A percentile compares a stretch with the other conserved stretches of the same genome.
Conservation (phyloP, 148 eudicot species). For the Rhododendron kiyosumense region DNA sequence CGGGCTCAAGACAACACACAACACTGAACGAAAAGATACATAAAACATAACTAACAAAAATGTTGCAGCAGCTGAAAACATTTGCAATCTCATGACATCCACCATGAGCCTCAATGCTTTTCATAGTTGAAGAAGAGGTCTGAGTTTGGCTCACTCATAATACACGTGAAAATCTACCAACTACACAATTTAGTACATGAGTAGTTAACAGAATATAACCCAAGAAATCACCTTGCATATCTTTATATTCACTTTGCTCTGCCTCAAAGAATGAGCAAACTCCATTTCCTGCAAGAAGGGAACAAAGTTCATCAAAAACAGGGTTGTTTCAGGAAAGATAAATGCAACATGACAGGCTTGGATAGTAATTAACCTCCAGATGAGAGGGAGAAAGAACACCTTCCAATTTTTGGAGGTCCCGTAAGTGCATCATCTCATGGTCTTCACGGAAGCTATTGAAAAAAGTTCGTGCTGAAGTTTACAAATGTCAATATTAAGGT, state of each 20-base stretch:
- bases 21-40: background rate
- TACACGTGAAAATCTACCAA: background rate
- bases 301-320: background rate
- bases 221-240: slow-evolving; percentile 73
- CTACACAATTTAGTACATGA: background rate
- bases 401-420: slow-evolving; percentile 93
- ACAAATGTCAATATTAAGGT: background rate
- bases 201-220: background rate
- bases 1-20: background rate
- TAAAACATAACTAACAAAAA: background rate
- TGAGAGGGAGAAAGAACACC: slow-evolving; percentile 98
- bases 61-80: background rate
- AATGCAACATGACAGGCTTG: slow-evolving; percentile 3
- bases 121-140: background rate
- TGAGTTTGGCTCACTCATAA: background rate
- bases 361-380: slow-evolving; percentile 65
- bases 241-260: slow-evolving; percentile 89
- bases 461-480: slow-evolving; percentile 62
- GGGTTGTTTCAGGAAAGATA: background rate
- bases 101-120: background rate
- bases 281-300: slow-evolving; percentile 76
- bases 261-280: slow-evolving; percentile 94
- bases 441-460: slow-evolving; percentile 90
- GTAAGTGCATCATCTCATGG: slow-evolving; percentile 81
- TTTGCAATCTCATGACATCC: background rate